These are phyloP conservation scores for Domatiomyces globalis DNA, from an alignment of 2,329 filamentous ascomycete species.

Conservation along the genomic window DNA sequence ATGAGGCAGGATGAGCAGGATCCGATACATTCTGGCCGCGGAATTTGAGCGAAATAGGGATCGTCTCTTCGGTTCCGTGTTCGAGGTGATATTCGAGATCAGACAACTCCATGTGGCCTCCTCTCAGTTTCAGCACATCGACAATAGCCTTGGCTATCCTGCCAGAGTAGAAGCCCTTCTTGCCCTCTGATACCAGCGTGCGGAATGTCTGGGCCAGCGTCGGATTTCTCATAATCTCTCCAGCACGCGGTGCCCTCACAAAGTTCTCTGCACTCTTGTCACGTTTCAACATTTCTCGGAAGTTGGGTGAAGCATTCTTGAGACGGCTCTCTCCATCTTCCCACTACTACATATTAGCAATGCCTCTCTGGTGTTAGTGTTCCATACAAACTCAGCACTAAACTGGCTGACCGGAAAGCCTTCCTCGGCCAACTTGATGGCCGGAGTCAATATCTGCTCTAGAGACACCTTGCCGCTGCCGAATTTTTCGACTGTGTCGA, in stretches of 20 bases:
- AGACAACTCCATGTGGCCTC: constrained; percentile 63
- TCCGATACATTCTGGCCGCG: constrained; percentile 47
- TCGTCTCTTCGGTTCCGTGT: constrained; percentile 60
- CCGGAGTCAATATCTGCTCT: constrained; percentile 65
- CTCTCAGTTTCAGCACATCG: constrained; percentile 59
- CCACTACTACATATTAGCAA: constrained; percentile 47
- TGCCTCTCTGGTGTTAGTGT: not conserved
- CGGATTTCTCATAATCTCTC: constrained; percentile 81
- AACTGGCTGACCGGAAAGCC: constrained; percentile 84
- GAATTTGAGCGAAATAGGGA: constrained; percentile 72
- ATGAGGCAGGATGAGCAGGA: not conserved
- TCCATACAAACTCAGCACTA: constrained; percentile 50
- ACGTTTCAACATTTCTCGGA: constrained; percentile 69
- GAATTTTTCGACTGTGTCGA: constrained; percentile 73
- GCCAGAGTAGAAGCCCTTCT: constrained; percentile 82
- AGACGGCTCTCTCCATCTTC: constrained; percentile 47
- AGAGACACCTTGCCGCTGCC: constrained; percentile 73
- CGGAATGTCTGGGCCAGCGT: constrained; percentile 70
- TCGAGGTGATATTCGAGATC: constrained; percentile 68
- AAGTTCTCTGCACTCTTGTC: constrained; percentile 55
- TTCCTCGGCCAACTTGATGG: constrained; percentile 70
- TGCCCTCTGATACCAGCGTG: constrained; percentile 62
- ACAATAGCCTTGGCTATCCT: constrained; percentile 68
- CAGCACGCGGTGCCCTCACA: constrained; percentile 57
- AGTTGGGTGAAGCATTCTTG: constrained; percentile 67